Base-by-base conservation (phyloP, 2,329 filamentous ascomycete species). In the Fusarium devonianum region DNA sequence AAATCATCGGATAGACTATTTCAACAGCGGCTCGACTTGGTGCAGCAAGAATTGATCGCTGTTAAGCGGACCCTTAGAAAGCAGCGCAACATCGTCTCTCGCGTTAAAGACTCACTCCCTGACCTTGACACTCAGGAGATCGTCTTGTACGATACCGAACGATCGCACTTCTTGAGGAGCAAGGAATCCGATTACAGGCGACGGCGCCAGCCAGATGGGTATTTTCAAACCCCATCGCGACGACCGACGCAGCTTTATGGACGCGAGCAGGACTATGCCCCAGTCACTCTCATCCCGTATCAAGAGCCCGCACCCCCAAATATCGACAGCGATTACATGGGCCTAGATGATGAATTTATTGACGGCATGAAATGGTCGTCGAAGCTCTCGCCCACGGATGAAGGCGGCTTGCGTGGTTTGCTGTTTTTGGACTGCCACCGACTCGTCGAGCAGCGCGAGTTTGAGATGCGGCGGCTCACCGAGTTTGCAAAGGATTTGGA, bases 41-140 rank as follows among this genome's bases (percentile, higher is more conserved):
- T 77, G 1, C 68, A 70, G 13, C 71, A 77, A 44, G 75, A 79
- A 50, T 63, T 77, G 21, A 60, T 62, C 14, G 68, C 73, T 13
- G 67, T 78, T 17, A 69, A 64, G 29, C 65, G 68, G 18, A 73
- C 69, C 2, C 52, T 76, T 18, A 53, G 45, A 16, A 67, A 64
- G 17, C 74, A 76, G 45, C 61, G 56, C 26, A 50, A 38, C 4
- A 64, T 74, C 3, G 63, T 73, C 13, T 51, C 57, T 16, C 57
- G 57, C 13, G 58, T 74, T 36, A 53, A 54, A 23, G 60, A 39
- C 23, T 60, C 58, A 5, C 49, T 65, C 9, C 57, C 54, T 12
- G 44, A 55, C 4, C 46, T 40, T 6, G 61, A 61, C 4, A 52
- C 49, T 4, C 45, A 44, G 3, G 49, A 62, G 3, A 42, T 56